phyloP scores from a whole-genome alignment of 2,329 filamentous ascomycete species.

The Didymella arachidicola region DNA sequence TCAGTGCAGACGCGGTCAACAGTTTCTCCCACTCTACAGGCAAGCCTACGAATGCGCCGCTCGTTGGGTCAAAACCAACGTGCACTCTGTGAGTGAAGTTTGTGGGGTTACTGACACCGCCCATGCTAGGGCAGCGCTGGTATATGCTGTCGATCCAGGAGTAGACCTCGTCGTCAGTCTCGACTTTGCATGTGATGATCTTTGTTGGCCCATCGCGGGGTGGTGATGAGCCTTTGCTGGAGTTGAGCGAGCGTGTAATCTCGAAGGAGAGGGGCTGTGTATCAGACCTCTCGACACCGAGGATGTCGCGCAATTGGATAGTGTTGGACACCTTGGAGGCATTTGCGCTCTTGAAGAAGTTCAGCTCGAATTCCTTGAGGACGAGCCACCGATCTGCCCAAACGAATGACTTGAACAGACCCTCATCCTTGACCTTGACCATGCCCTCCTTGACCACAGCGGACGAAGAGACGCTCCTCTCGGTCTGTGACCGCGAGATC shows the following conservation, averaged over 20 bases:
- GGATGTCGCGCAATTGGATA: conserved; percentile 84
- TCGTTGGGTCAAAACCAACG: conserved; percentile 95
- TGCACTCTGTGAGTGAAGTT: conserved; percentile 98
- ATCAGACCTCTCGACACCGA: conserved; percentile 89
- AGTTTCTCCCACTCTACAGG: conserved; percentile 98
- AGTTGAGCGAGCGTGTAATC: conserved; percentile 77
- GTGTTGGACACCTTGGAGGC: conserved; percentile 83
- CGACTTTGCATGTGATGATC: conserved; percentile 89
- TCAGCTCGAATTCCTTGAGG: conserved; percentile 88
- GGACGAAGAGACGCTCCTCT: conserved; percentile 47
- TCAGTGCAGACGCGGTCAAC: conserved; percentile 94
- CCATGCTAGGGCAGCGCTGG: conserved; percentile 94
- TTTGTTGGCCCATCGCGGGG: conserved; percentile 82
- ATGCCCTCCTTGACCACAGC: conserved; percentile 68
- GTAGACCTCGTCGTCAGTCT: conserved; percentile 95
- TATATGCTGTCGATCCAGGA: conserved; percentile 99
- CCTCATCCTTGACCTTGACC: conserved; percentile 89
- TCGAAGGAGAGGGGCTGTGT: conserved; percentile 92
- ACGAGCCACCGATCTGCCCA: conserved; percentile 95
- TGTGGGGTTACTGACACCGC: conserved; percentile 96
- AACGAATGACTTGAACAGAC: conserved; percentile 78
- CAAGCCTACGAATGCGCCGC: conserved; percentile 91
- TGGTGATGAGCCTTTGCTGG: conserved; percentile 65
- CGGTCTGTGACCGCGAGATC: conserved; percentile 52
- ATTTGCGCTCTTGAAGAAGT: conserved; percentile 91